A percentile compares a stretch with the other conserved stretches of the same genome.
Conservation (phyloP, 306 rosid species). For the Vachellia collinsii region DNA sequence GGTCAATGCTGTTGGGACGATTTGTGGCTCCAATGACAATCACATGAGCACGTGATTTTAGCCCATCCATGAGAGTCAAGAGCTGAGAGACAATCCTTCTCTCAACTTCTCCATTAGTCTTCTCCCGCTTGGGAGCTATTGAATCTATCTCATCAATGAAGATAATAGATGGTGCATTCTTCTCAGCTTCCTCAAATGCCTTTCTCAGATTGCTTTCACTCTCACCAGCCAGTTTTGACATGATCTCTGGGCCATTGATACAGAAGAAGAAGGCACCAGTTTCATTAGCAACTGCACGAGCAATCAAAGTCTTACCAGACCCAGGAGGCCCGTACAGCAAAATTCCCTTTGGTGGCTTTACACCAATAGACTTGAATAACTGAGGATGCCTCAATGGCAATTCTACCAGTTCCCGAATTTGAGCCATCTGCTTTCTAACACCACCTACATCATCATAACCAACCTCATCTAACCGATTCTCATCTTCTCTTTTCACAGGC, state of each 20-base stretch:
- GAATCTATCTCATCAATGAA: conserved; percentile 96
- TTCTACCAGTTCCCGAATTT: conserved; percentile 90
- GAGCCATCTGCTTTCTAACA: conserved; percentile 97
- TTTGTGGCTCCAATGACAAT: conserved; percentile 97
- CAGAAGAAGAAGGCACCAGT: conserved; percentile 99
- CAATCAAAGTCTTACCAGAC: conserved; percentile 90
- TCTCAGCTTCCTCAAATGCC: conserved; percentile 99
- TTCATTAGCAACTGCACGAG: conserved; percentile 96
- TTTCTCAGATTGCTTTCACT: conserved; percentile 96
- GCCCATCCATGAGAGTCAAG: conserved; percentile 96
- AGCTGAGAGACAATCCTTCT: conserved; percentile 97
- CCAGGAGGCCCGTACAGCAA: conserved; percentile 93
- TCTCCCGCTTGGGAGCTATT: conserved; percentile 96
- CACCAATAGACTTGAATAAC: conserved; percentile 90
- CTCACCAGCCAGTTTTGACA: conserved; percentile 97
- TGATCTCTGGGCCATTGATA: conserved; percentile 94
- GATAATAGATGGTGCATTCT: conserved; percentile 97
- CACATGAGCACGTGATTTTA: conserved; percentile 91
- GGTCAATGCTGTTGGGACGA: conserved; percentile 96
- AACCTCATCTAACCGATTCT: conserved; percentile 91
- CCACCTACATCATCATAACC: conserved; percentile 99
- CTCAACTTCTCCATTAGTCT: conserved; percentile 99
- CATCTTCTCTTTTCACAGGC: conserved; percentile 90
- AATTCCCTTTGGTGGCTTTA: conserved; percentile 98
- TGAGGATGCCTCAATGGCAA: conserved; percentile 96